Percentiles rank a stretch among this genome's conserved stretches.
Evolutionary conservation across 169 alveolate species (phyloP).

Genomic region (Plasmodium billcollinsi): DNA sequence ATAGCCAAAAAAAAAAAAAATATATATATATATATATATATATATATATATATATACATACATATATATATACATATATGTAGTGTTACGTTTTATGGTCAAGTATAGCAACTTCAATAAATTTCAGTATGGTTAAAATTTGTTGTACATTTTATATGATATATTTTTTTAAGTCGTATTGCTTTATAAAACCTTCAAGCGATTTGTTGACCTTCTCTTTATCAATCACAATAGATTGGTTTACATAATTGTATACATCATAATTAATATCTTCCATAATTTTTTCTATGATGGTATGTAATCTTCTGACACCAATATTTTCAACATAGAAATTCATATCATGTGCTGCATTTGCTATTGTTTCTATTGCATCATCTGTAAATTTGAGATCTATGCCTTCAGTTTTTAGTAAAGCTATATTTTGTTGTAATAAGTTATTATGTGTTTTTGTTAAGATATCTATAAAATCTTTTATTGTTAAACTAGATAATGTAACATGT

Average conservation of each 20-base stretch:
- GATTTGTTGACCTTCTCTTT: slow-evolving; percentile 66
- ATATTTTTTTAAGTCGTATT: slow-evolving; percentile 69
- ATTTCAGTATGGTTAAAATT: background rate
- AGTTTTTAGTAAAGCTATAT: slow-evolving; percentile 86
- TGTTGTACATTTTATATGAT: slow-evolving; percentile 7
- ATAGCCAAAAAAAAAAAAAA: no score
- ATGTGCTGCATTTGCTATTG: slow-evolving; percentile 79
- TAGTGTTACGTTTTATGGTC: background rate
- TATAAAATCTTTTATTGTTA: slow-evolving; percentile 86
- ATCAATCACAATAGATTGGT: slow-evolving; percentile 43
- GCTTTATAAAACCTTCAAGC: slow-evolving; percentile 62
- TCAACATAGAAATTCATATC: slow-evolving; percentile 89
- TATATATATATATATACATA: background rate
- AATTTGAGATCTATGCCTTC: slow-evolving; percentile 88
- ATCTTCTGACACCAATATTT: slow-evolving; percentile 93
- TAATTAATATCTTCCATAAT: slow-evolving; percentile 69
- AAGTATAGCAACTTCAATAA: background rate
- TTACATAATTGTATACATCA: slow-evolving; percentile 61
- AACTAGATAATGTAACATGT: slow-evolving; percentile 85
- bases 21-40: background rate
- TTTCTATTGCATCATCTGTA: slow-evolving; percentile 83
- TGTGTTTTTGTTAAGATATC: slow-evolving; percentile 88
- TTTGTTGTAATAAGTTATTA: slow-evolving; percentile 86
- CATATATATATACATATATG: background rate
- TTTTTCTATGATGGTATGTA: slow-evolving; percentile 91